These are phyloP conservation scores for Monosporascus sp. DNA, from an alignment of 2,329 filamentous ascomycete genomes.

Conservation along the genomic window DNA sequence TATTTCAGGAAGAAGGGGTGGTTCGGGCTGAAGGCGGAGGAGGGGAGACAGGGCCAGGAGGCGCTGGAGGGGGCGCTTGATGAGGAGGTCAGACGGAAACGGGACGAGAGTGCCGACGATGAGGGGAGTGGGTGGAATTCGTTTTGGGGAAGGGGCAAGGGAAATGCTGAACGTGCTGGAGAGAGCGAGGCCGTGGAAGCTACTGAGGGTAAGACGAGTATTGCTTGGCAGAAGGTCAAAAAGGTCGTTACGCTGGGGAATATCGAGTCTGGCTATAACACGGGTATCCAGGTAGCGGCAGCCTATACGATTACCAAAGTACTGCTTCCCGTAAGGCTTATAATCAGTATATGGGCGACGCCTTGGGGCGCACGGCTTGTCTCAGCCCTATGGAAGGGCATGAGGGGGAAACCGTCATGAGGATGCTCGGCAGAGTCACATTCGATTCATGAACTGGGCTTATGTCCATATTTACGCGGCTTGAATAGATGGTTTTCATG, in stretches of 20 bases:
- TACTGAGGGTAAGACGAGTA: constrained; percentile 8
- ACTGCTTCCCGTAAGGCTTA: constrained; percentile 70
- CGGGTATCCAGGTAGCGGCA: constrained; percentile 69
- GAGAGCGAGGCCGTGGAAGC: constrained; percentile 7
- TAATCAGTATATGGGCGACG: constrained; percentile 78
- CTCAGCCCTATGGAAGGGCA: constrained; percentile 30
- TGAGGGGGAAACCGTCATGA: constrained; percentile 14
- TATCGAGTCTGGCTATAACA: constrained; percentile 37
- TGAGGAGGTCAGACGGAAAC: constrained; percentile 21
- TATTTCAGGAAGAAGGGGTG: constrained; percentile 78
- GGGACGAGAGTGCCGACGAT: constrained; percentile 17
- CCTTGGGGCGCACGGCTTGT: constrained; percentile 81
- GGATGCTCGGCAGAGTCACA: neutral
- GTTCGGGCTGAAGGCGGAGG: constrained; percentile 56
- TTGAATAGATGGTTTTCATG: too few relatives aligned
- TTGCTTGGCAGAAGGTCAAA: constrained; percentile 18
- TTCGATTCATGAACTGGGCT: too few relatives aligned
- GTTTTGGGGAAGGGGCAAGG: constrained; percentile 15
- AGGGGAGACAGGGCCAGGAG: constrained; percentile 20
- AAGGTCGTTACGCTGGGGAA: constrained; percentile 19
- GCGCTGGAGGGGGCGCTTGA: constrained; percentile 18
- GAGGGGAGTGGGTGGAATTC: constrained; percentile 26
- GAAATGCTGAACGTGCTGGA: constrained; percentile 30
- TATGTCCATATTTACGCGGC: too few relatives aligned
- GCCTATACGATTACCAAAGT: constrained; percentile 90